Evolutionary conservation across 139 green algal genomes (phyloP), one percentile per base, ranked within the genome.

Genomic region (Limnomonas spitsbergensis): DNA sequence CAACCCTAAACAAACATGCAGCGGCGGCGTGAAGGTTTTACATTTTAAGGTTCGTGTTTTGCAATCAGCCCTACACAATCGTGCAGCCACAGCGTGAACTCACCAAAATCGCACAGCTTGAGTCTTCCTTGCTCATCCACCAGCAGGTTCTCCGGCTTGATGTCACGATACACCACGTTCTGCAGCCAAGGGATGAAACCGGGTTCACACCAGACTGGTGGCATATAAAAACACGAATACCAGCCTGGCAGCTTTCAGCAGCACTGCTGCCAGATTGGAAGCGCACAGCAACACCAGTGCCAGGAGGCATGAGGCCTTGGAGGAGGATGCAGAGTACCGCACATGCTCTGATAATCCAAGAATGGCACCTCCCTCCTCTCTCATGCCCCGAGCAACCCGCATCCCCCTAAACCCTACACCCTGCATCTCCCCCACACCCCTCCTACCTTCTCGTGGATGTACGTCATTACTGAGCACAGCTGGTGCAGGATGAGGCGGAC

Each of bases 61-160:
- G n/a, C n/a, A n/a, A n/a, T n/a, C n/a, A n/a, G n/a, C n/a, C n/a
- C n/a, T n/a, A n/a, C n/a, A n/a, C n/a, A n/a, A n/a, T n/a, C n/a
- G n/a, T n/a, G n/a, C n/a, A n/a, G n/a, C n/a, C n/a, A n/a, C n/a
- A n/a, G n/a, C n/a, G 14, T 29, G 47, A 61, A 14, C 70, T 61
- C 70, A 78, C 73, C 75, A 77, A 85, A 82, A 40, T 86, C 81
- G 68, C 82, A 88, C 53, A 93, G 87, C 80, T 91, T 91, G 26
- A 93, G n/a, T 4, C 72, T 66, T 6, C 86, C 84, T 7, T 80
- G 53, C 47, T 88, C 81, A 71, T 87, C 81, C 24, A 93, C 75
- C 66, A 93, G 83, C 67, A 93, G 27, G 80, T 93, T 93, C 81
- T 91, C 88, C 0, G 84, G 84, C 79, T 92, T 92, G 73, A 92